Percentiles rank a stretch among this genome's conserved stretches.
Conservation (phyloP, 192 early-diverging fungal species). For the Gamsiella multidivaricata region DNA sequence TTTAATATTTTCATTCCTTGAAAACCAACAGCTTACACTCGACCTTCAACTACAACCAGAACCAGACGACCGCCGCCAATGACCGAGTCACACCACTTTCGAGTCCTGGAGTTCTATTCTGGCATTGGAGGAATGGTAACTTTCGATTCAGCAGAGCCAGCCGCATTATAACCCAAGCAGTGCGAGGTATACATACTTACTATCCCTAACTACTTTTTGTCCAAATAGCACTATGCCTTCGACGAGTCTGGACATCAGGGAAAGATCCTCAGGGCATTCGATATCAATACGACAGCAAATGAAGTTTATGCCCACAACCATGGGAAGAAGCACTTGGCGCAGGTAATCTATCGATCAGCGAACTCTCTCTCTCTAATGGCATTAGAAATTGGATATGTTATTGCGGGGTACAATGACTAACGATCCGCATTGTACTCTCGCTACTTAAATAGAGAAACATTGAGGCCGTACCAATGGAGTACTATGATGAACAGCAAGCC, state of each 20-base stretch:
- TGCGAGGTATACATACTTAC: neutral
- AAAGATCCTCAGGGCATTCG: constrained; percentile 87
- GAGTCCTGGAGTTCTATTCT: constrained; percentile 69
- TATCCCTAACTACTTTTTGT: neutral
- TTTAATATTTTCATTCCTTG: too few species aligned
- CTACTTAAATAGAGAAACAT: constrained; percentile 62
- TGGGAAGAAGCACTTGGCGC: constrained; percentile 47
- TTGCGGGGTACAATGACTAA: neutral
- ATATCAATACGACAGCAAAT: constrained; percentile 95
- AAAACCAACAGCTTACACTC: too few species aligned
- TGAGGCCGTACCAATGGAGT: constrained; percentile 66
- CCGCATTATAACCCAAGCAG: neutral
- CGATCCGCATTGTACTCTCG: neutral
- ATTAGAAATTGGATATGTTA: neutral
- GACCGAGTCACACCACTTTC: constrained; percentile 33
- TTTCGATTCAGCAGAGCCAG: too few species aligned
- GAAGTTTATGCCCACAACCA: constrained; percentile 76
- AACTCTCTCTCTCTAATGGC: neutral
- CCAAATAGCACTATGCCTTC: constrained; percentile 79
- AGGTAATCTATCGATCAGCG: constrained; percentile 25
- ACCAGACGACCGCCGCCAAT: too few species aligned
- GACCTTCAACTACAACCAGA: neutral
- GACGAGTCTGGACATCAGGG: constrained; percentile 66
- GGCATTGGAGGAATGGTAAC: constrained; percentile 73
- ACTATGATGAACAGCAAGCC: constrained; percentile 71